Evolutionary conservation across 148 eudicot species (phyloP).

Genomic region (Suaeda aralocaspica): DNA sequence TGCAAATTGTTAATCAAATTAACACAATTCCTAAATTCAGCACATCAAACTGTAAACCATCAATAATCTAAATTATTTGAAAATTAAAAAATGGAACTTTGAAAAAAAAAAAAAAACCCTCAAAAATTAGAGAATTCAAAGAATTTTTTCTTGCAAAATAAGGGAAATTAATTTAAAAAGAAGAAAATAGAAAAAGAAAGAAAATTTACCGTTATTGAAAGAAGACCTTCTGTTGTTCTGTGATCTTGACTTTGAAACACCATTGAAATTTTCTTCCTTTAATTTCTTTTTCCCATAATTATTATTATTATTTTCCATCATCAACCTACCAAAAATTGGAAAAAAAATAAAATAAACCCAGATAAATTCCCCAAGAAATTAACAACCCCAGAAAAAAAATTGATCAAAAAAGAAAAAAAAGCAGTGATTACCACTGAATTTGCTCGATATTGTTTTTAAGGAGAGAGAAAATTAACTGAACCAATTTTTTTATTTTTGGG

Average conservation of each 20-base stretch:
- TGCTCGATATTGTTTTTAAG: no score
- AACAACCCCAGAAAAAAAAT: no score
- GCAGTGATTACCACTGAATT: no score
- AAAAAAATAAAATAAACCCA: neutral
- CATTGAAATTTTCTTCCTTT: constrained; percentile 27
- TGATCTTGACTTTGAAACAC: constrained; percentile 32
- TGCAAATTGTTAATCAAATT: neutral
- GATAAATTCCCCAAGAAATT: no score
- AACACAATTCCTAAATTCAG: constrained; percentile 3
- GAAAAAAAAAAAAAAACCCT: neutral
- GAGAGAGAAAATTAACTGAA: no score
- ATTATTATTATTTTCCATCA: neutral
- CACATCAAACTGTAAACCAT: neutral
- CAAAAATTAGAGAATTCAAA: no score
- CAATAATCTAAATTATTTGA: neutral
- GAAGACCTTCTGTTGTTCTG: constrained; percentile 32
- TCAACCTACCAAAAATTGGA: neutral
- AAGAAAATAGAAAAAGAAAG: neutral
- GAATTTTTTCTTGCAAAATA: neutral
- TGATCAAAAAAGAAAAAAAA: no score
- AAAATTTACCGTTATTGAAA: constrained; percentile 16
- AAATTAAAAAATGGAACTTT: neutral
- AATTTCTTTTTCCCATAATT: constrained; percentile 16
- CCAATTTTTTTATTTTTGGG: no score
- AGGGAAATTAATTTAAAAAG: neutral